Percentiles rank a stretch among this genome's conserved stretches.
These are phyloP conservation scores for Daldinia decipiens DNA, from an alignment of 495 filamentous ascomycete species.

Conservation along the genomic window DNA sequence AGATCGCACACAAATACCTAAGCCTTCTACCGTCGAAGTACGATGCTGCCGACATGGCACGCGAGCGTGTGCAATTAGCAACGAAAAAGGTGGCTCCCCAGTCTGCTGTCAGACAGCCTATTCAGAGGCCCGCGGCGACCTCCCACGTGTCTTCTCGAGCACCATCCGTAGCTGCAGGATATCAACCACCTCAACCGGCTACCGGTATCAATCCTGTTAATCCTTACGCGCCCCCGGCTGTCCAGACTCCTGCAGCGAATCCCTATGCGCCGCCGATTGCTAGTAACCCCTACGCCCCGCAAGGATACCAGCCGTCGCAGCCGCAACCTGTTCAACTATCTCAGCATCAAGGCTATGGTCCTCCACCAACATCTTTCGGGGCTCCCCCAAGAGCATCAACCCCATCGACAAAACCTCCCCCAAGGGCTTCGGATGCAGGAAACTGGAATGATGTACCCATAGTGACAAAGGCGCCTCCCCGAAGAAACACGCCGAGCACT, in stretches of 20 bases:
- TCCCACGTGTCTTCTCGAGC: conserved; percentile 31
- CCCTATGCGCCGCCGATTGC: conserved; percentile 69
- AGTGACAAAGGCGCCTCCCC: conserved; percentile 76
- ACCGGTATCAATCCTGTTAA: conserved; percentile 46
- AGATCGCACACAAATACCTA: conserved; percentile 89
- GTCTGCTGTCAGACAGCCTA: conserved; percentile 46
- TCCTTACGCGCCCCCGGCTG: conserved; percentile 46
- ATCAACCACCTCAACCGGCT: conserved; percentile 54
- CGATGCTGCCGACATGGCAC: conserved; percentile 87
- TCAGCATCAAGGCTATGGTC: conserved; percentile 51
- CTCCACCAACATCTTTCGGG: conserved; percentile 49
- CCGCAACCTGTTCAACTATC: conserved; percentile 43
- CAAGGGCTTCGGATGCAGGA: conserved; percentile 73
- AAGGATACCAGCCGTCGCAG: conserved; percentile 50
- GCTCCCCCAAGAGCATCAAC: conserved; percentile 63
- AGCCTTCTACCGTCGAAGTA: conserved; percentile 86
- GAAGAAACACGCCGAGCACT: conserved; percentile 75
- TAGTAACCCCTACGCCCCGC: conserved; percentile 50
- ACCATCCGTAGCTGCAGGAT: conserved; percentile 42
- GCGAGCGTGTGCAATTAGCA: conserved; percentile 86
- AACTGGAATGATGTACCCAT: conserved; percentile 97
- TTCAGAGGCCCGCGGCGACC: conserved; percentile 30
- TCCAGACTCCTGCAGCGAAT: conserved; percentile 59
- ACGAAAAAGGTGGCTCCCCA: conserved; percentile 70
- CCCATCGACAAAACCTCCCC: conserved; percentile 68